Base-by-base conservation (phyloP, 208 protist species). In the Crithidia thermophila region DNA sequence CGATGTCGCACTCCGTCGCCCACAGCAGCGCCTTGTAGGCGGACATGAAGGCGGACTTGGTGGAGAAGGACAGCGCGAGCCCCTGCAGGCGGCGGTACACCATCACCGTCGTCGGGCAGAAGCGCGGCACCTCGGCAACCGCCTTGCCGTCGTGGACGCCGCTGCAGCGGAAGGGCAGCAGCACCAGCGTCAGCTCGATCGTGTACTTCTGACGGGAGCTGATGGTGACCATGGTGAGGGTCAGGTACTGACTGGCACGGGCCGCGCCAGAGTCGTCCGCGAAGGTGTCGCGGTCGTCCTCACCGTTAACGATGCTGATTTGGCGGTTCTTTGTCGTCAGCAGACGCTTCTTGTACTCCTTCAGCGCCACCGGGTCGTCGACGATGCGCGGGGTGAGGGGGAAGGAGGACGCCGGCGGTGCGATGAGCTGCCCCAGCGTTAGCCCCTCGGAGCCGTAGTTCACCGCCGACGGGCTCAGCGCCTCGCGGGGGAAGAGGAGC, bases 1-100 rank as follows among this genome's bases (percentile, higher is more conserved):
- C 72, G 58, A 91, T 87, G 71, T 93, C 90, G 75, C 85, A 86
- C 75, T 93, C 86, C 39, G 82, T 91, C 37, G 87, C 85, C 87
- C 89, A 95, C 34, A 95, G 70, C 8, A 95, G 73, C 31, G 89
- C 76, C 65, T 82, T 84, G 78, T 93, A 95, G 47, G 89, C 89
- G 27, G 82, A 85, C 53, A 95, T 70, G 74, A 95, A 93, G 39
- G 86, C 73, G 23, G 63, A 71, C 56, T 85, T 77, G 9, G 86
- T 88, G 33, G 82, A 75, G 67, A 95, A 95, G 20, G 84, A 81
- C 7, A 95, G 74, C 6, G 82, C 81, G 34, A 90, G 69, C 45
- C 82, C 75, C 46, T 91, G 79, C 40, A 95, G 55, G 9, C 84
- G 79, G 33, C 84, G 87, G 51, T 81, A 61, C 23, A 49, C 62